phyloP scores from a whole-genome alignment of 2,329 filamentous ascomycete genomes.

The Pseudogymnoascus sp. region DNA sequence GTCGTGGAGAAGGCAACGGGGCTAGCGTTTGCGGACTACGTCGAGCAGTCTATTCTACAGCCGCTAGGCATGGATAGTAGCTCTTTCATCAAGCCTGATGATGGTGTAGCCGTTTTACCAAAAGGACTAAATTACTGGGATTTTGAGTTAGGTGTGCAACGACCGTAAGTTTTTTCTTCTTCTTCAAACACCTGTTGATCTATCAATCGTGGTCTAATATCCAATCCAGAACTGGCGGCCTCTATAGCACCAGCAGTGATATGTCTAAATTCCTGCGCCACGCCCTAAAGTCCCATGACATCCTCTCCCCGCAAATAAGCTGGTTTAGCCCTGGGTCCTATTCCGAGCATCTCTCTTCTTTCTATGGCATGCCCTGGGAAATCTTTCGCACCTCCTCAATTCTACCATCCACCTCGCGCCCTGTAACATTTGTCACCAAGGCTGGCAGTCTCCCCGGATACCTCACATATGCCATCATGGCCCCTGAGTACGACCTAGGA shows the following conservation, averaged over 20 bases:
- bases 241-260: slow-evolving; percentile 25
- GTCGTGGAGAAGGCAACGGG: slow-evolving; percentile 25
- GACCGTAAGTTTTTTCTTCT: slow-evolving; percentile 23
- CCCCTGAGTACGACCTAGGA: slow-evolving; percentile 39
- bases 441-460: slow-evolving; percentile 37
- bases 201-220: not conserved
- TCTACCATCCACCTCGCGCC: slow-evolving; percentile 29
- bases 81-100: slow-evolving; percentile 12
- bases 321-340: slow-evolving; percentile 37
- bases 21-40: slow-evolving; percentile 19
- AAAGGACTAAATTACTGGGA: slow-evolving; percentile 31
- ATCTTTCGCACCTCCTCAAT: slow-evolving; percentile 36
- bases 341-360: slow-evolving; percentile 30
- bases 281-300: slow-evolving; percentile 35
- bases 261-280: slow-evolving; percentile 38
- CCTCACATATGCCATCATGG: slow-evolving; percentile 31
- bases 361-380: slow-evolving; percentile 43
- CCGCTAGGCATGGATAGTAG: not conserved
- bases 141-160: slow-evolving; percentile 35
- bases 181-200: not conserved
- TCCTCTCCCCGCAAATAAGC: slow-evolving; percentile 25
- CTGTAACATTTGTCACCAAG: slow-evolving; percentile 40
- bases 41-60: not conserved
- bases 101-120: slow-evolving; percentile 21
- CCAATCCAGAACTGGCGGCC: not conserved